These are phyloP conservation scores for Lactarius psammicola DNA, from an alignment of 768 basidiomycete species.

Conservation along the genomic window DNA sequence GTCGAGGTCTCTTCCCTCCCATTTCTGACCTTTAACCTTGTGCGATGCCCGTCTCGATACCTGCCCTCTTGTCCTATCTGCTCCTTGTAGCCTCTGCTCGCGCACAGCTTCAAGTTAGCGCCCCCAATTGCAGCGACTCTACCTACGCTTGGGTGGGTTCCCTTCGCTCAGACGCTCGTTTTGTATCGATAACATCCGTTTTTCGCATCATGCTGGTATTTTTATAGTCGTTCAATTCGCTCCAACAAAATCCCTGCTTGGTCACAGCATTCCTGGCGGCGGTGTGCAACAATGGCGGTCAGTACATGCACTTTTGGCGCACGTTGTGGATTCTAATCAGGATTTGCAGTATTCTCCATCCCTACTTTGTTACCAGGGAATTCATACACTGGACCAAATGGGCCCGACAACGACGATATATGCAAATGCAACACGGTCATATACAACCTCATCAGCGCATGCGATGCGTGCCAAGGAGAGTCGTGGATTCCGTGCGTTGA, in stretches of 20 bases:
- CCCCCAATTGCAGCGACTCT: constrained; percentile 9
- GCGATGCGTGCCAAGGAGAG: constrained; percentile 32
- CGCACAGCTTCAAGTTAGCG: constrained; percentile 8
- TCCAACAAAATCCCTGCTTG: constrained; percentile 20
- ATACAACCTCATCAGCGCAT: constrained; percentile 33
- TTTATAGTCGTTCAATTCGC: constrained; percentile 18
- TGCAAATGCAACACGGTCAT: constrained; percentile 33
- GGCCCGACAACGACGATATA: background rate
- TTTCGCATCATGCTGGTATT: background rate
- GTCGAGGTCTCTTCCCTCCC: background rate
- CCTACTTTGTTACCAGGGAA: constrained; percentile 4
- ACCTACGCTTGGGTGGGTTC: constrained; percentile 19
- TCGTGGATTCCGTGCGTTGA: constrained; percentile 16
- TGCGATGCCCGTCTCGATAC: background rate
- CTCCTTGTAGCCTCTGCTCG: background rate
- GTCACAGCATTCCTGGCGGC: constrained; percentile 7
- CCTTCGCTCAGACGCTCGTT: background rate
- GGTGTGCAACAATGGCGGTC: constrained; percentile 18
- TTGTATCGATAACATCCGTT: background rate
- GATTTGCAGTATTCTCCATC: constrained; percentile 10
- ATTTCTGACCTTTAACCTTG: background rate
- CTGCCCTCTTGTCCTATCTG: background rate
- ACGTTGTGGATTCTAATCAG: background rate
- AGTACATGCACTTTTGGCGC: background rate
- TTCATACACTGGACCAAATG: constrained; percentile 16